Evolutionary conservation across 345 rosid genomes (phyloP).

Genomic region (Microthlaspi erraticum): DNA sequence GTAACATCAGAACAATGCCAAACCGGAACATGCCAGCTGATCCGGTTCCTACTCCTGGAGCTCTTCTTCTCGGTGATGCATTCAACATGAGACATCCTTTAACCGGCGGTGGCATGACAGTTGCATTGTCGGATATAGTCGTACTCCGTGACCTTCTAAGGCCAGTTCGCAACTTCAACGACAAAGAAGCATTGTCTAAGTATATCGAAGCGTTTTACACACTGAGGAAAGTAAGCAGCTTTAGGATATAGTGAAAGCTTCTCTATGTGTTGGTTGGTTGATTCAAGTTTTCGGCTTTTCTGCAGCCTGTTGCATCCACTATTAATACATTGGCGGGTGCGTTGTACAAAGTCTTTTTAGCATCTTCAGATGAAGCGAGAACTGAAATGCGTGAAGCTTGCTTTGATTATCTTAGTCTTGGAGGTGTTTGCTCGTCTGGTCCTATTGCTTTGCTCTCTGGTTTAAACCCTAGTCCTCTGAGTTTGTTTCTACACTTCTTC

Average conservation of each 20-base stretch:
- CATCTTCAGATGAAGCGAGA: constrained; percentile 42
- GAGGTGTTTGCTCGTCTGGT: constrained; percentile 49
- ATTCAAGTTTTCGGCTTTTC: not conserved
- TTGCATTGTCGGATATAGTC: constrained; percentile 58
- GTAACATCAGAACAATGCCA: constrained; percentile 58
- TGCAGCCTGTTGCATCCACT: constrained; percentile 50
- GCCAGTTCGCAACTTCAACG: constrained; percentile 48
- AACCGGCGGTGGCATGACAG: constrained; percentile 71
- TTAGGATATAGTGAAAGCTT: not conserved
- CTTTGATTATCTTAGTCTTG: constrained; percentile 49
- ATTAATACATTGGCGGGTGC: constrained; percentile 52
- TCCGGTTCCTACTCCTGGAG: constrained; percentile 57
- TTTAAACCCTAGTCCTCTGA: constrained; percentile 46
- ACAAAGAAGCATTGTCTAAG: constrained; percentile 47
- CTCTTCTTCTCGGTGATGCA: constrained; percentile 61
- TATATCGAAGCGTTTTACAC: constrained; percentile 66
- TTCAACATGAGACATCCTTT: constrained; percentile 68
- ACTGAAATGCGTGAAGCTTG: constrained; percentile 49
- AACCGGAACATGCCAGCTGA: constrained; percentile 64
- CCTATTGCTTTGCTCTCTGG: constrained; percentile 50
- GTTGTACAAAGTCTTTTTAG: constrained; percentile 43
- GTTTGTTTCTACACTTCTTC: constrained; percentile 48
- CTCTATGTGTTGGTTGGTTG: not conserved
- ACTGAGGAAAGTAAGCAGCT: constrained; percentile 49
- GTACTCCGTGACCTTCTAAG: no score